A percentile compares a stretch with the other conserved stretches of the same genome.
phyloP scores from a whole-genome alignment of 331 rosid species.

The Prunus yedoensis region DNA sequence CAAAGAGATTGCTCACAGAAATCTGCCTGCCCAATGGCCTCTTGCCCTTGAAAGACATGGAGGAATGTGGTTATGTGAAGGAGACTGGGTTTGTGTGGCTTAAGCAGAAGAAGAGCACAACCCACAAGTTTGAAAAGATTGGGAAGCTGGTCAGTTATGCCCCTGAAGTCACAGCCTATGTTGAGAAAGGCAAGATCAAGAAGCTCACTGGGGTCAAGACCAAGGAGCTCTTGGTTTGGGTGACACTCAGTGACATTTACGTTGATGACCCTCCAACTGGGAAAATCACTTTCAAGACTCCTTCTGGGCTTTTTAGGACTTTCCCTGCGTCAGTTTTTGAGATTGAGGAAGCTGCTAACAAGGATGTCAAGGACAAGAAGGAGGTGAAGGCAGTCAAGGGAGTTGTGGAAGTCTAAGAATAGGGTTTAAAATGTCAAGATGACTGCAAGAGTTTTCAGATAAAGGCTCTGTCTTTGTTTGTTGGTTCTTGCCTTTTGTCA shows the following conservation, averaged over 20 bases:
- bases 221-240: slow-evolving; percentile 86
- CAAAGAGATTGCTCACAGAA: slow-evolving; percentile 54
- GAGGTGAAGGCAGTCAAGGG: slow-evolving; percentile 39
- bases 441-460: neutral
- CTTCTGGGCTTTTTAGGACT: slow-evolving; percentile 56
- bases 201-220: slow-evolving; percentile 79
- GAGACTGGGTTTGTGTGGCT: slow-evolving; percentile 83
- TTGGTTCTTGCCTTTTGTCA: too few relatives aligned
- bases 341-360: slow-evolving; percentile 39
- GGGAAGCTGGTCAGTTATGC: slow-evolving; percentile 63
- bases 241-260: slow-evolving; percentile 58
- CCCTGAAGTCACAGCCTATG: slow-evolving; percentile 64
- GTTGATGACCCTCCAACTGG: slow-evolving; percentile 70
- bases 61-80: slow-evolving; percentile 63
- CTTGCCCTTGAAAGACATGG: slow-evolving; percentile 66
- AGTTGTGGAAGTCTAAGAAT: slow-evolving; percentile 23
- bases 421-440: neutral
- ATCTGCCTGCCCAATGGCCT: slow-evolving; percentile 69
- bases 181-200: slow-evolving; percentile 59
- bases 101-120: slow-evolving; percentile 57
- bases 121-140: slow-evolving; percentile 78
- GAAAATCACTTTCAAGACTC: slow-evolving; percentile 66
- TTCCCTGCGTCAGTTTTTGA: slow-evolving; percentile 63
- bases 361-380: slow-evolving; percentile 21
- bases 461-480: slow-evolving; percentile 1